Base-by-base conservation (phyloP, 768 basidiomycete species). In the Russula emetica region DNA sequence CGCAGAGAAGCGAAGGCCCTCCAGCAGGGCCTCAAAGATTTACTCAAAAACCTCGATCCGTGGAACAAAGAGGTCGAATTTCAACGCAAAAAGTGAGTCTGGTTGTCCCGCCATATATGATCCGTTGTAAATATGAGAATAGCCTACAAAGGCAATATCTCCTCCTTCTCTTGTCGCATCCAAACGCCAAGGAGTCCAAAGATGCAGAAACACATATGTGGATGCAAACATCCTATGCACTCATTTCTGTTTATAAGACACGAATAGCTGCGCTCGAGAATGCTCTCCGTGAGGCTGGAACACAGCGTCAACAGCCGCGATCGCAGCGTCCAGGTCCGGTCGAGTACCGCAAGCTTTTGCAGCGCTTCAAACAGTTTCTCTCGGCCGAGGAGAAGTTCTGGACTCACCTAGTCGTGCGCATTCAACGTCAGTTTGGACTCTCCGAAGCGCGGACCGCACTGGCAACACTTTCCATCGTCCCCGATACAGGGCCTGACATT, bases 321-420 rank as follows among this genome's bases (percentile, higher is more conserved):
- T 73, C 76, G 28, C 76, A 78, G 14, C 75, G 76, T 53, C 79
- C 82, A 64, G 85, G 86, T 20, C 81, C 82, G 9, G 91, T 94
- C 51, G 94, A 96, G 71, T 78, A 92, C 66, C 86, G 93, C 69
- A 96, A 92, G 72, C 82, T 94, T 34, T 75, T 94, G 18, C 88
- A 92, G 53, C 85, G 92, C 47, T 98, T 99, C 77, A 82, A 90
- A 40, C 87, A 93, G 70, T 97, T 94, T 72, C 83, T 99, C 16
- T 82, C 86, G 0, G 86, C 89, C 36, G 96, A 99, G 74, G 92
- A 95, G 72, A 88, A 86, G 69, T 97, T 96, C 74, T 99, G 94
- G 89, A 84, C 82, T 32, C 83, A 86, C 63, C 80, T 98, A 22
- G 79, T 94, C 51, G 77, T 85, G 54, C 84, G 94, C 40, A 78